Evolutionary conservation across 495 filamentous ascomycete species (phyloP), one percentile per base, ranked within the genome.

Genomic region (Pseudotulostoma volvatum): DNA sequence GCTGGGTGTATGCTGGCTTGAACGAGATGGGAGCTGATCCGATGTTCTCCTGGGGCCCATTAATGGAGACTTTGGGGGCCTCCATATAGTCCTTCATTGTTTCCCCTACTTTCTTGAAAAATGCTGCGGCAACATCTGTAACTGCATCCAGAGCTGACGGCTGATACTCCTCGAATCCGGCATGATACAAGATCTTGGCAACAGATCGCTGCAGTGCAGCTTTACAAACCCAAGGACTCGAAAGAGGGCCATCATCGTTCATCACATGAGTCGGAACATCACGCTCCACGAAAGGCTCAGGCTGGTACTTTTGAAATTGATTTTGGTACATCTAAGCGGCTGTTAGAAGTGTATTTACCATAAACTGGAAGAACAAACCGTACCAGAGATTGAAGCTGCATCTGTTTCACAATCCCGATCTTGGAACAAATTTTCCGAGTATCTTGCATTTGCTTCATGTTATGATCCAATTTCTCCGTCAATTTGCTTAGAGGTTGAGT

Each of bases 301-400:
- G 84, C 32, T 95, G 77, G 52, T 95, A 94, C 59, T 96, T 96
- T 45, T 86, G 84, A 46, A 99, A 96, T 53, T 99, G 90, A 50
- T 95, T 96, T 49, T 84, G 77, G 53, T 96, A 97, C 66, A 93
- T 85, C 84, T 93, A 48, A 36, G 39, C 28, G 18, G 41, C 28
- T 23, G 37, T 47, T 31, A 41, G 23, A 32, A 25, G 9, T 34
- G 4, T 19, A 20, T 9, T 8, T 11, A 11, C 16, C 8, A 13
- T 28, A 13, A 28, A 11, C 11, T 25, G 16, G n/a, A 15, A 37
- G 32, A 0, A 19, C 1, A 15, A 23, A 46, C 64, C 49, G 46
- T 75, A 87, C 86, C 73, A 94, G 90, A 33, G 86, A 80, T 51
- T 99, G 92, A 20, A 94, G 66, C 55, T 96, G 92, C 90, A 99